A percentile compares a stretch with the other conserved stretches of the same genome.
Conservation (phyloP, 108 stramenopile genomes). For the Licmophora abbreviata region DNA sequence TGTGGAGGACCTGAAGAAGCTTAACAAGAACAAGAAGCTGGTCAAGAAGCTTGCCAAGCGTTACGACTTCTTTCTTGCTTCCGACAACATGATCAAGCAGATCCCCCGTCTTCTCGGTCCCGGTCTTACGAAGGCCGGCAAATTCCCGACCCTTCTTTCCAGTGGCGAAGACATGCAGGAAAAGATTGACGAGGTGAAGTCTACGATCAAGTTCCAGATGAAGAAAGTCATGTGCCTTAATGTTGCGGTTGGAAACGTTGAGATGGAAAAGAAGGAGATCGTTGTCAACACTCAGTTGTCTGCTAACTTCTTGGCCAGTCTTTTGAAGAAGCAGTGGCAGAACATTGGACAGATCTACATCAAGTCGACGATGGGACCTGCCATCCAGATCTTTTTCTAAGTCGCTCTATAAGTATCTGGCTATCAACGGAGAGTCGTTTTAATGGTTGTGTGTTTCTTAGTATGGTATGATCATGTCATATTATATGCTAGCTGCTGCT, state of each 20-base stretch:
- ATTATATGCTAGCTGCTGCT: too few relatives aligned
- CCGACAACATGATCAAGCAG: constrained; percentile 99
- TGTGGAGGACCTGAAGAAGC: constrained; percentile 99
- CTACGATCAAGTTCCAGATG: constrained; percentile 99
- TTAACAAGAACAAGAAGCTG: constrained; percentile 99
- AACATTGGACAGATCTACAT: constrained; percentile 99
- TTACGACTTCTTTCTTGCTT: constrained; percentile 99
- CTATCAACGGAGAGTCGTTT: constrained; percentile 1
- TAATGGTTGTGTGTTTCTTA: not conserved
- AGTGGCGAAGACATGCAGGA: constrained; percentile 92
- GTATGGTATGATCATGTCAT: not conserved
- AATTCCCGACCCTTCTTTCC: constrained; percentile 97
- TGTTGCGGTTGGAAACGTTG: constrained; percentile 95
- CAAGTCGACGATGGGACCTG: constrained; percentile 99
- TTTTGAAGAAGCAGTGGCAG: constrained; percentile 99
- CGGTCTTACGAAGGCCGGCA: constrained; percentile 99
- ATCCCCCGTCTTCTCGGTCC: constrained; percentile 99
- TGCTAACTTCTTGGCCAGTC: constrained; percentile 97
- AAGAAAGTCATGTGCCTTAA: constrained; percentile 99
- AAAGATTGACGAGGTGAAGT: constrained; percentile 98
- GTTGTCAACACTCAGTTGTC: constrained; percentile 95
- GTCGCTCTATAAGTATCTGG: too few relatives aligned
- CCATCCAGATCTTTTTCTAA: constrained; percentile 99
- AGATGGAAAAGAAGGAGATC: constrained; percentile 87
- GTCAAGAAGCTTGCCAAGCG: constrained; percentile 99